phyloP scores from a whole-genome alignment of 2,329 filamentous ascomycete genomes.

The Colletotrichum lentis region DNA sequence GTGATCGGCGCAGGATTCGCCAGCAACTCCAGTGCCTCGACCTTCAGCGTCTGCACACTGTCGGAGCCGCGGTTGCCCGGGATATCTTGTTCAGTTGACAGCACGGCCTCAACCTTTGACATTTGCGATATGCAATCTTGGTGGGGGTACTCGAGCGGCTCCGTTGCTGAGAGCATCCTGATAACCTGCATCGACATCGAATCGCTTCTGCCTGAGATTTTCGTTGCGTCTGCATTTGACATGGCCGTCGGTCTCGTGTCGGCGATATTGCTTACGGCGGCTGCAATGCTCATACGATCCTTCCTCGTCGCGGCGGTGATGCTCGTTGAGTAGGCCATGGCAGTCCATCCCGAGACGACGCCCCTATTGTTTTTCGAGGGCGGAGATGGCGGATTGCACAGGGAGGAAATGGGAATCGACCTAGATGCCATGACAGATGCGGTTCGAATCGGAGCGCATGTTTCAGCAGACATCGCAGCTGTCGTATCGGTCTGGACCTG shows the following conservation, averaged over 20 bases:
- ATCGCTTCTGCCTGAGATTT: constrained; percentile 10
- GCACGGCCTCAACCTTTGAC: constrained; percentile 15
- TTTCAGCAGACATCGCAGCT: neutral
- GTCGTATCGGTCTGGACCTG: neutral
- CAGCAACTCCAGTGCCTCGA: constrained; percentile 23
- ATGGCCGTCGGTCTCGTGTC: constrained; percentile 11
- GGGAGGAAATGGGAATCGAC: constrained; percentile 33
- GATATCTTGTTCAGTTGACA: constrained; percentile 26
- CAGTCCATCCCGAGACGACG: neutral
- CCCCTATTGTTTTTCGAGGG: neutral
- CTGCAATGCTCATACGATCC: constrained; percentile 33
- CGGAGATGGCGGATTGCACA: constrained; percentile 34
- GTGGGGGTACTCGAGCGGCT: constrained; percentile 4
- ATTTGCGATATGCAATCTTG: constrained; percentile 3
- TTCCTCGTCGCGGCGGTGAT: neutral
- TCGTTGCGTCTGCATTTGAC: neutral
- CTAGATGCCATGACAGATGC: constrained; percentile 18
- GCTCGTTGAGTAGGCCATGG: constrained; percentile 7
- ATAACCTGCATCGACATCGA: constrained; percentile 24
- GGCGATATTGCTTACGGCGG: constrained; percentile 17
- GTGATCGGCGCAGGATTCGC: constrained; percentile 28
- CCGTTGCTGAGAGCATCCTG: constrained; percentile 4
- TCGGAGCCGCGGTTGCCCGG: constrained; percentile 23
- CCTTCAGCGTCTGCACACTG: constrained; percentile 19
- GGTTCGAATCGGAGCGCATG: neutral